Base-by-base conservation (phyloP, 177 flowering plant species). In the Vitis hybrid region DNA sequence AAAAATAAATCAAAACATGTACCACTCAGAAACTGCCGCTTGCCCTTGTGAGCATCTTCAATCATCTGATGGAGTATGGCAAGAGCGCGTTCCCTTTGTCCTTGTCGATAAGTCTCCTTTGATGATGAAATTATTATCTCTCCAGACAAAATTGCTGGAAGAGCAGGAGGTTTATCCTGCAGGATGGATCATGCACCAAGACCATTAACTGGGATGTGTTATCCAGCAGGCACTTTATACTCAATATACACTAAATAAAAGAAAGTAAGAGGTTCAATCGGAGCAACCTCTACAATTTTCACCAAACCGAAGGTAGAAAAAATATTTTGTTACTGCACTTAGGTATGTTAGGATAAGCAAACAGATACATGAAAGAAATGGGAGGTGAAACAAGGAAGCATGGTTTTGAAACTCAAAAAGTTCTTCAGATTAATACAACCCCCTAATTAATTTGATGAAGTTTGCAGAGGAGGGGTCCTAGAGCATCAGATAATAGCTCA, bases 11-110 rank as follows among this genome's bases (percentile, higher is more conserved):
- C 21, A 15, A 54, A 65, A 65, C 26, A 73, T 17, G 17, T 79
- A 96, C 99, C 99, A 80, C 98, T 96, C 72, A 96, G 77, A 85
- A 96, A 96, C 81, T 96, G 99, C 8, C 98, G 82, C 80, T 93
- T 96, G 68, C 97, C 99, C 84, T 48, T 84, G 77, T 96, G 95
- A 78, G 99, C 99, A 89, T 93, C 99, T 71, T 96, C 99, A 81
- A 96, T 93, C 98, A 96, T 92, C 78, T 93, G 99, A 79, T 96
- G 92, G 51, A 96, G 80, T 80, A 96, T 80, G 50, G 87, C 90
- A 79, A 96, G 91, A 78, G 98, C 92, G 66, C 99, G 97, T 70
- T 96, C 98, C 79, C 88, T 88, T 76, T 91, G 98, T 18, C 95
- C 97, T 66, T 87, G 90, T 65, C 89, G 79, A n/a, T 80, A 88